These are phyloP conservation scores for Scedosporium dehoogii DNA, from an alignment of 2,329 filamentous ascomycete species.

Conservation along the genomic window DNA sequence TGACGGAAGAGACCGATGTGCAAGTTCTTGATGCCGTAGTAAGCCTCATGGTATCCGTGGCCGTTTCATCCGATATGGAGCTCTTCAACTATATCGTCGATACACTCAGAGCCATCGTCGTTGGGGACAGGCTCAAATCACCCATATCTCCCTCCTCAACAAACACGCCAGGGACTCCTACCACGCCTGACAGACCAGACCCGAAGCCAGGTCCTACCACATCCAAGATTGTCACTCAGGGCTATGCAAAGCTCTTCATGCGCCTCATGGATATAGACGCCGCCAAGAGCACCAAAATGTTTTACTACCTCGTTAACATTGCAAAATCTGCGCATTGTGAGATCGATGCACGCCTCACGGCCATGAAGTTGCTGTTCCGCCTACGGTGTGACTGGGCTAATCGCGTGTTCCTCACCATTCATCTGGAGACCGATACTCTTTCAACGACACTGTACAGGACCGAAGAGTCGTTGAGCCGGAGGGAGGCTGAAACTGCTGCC, in stretches of 20 bases:
- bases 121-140: slow-evolving; percentile 35
- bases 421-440: slow-evolving; percentile 63
- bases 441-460: slow-evolving; percentile 63
- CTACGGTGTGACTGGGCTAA: slow-evolving; percentile 75
- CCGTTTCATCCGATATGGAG: slow-evolving; percentile 45
- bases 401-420: slow-evolving; percentile 59
- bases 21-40: slow-evolving; percentile 55
- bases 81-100: slow-evolving; percentile 51
- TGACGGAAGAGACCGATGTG: slow-evolving; percentile 54
- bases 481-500: slow-evolving; percentile 38
- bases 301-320: slow-evolving; percentile 53
- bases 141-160: slow-evolving; percentile 22
- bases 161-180: slow-evolving; percentile 5
- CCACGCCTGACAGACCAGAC: slow-evolving; percentile 13
- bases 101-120: slow-evolving; percentile 39
- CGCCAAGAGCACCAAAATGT: slow-evolving; percentile 53
- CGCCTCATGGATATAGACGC: slow-evolving; percentile 58
- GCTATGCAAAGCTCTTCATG: slow-evolving; percentile 68
- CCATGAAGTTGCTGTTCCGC: slow-evolving; percentile 71
- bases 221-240: slow-evolving; percentile 61
- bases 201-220: slow-evolving; percentile 31
- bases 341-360: slow-evolving; percentile 59
- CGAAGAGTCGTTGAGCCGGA: slow-evolving; percentile 40
- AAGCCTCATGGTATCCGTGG: slow-evolving; percentile 54
- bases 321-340: slow-evolving; percentile 50